phyloP scores from a whole-genome alignment of 495 filamentous ascomycete species.

The Barbatosphaeria neglecta region DNA sequence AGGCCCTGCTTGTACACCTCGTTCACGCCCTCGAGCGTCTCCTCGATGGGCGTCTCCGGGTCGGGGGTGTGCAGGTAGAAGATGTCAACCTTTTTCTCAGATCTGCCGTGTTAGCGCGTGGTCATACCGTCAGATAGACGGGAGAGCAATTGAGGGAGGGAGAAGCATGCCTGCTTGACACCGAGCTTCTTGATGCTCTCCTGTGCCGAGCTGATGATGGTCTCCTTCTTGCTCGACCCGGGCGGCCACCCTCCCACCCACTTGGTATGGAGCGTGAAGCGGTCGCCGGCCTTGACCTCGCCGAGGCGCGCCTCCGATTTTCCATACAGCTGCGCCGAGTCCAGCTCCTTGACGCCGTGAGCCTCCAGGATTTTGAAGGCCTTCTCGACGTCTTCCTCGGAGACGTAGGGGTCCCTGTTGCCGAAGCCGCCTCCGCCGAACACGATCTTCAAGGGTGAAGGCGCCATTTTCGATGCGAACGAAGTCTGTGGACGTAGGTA shows the following conservation, averaged over 20 bases:
- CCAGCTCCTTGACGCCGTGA: not conserved
- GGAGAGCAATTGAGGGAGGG: too few relatives aligned
- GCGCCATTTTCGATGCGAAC: not conserved
- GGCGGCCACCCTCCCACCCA: not conserved
- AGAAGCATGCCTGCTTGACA: not conserved
- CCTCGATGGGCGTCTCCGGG: conserved; percentile 30
- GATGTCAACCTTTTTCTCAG: conserved; percentile 29
- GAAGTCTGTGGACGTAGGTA: not conserved
- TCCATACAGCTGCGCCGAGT: not conserved
- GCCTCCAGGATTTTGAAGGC: not conserved
- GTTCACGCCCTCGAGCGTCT: conserved; percentile 36
- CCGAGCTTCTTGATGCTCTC: not conserved
- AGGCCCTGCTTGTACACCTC: conserved; percentile 33
- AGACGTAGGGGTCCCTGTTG: not conserved
- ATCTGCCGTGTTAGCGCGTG: not conserved
- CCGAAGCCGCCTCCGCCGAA: not conserved
- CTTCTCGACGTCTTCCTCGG: not conserved
- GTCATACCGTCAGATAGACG: not conserved
- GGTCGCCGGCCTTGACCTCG: not conserved
- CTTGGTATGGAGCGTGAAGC: not conserved
- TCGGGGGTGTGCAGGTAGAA: conserved; percentile 41
- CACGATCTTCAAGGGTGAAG: not conserved
- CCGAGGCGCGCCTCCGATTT: not conserved
- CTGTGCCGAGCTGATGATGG: not conserved
- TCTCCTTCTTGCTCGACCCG: not conserved